Evolutionary conservation across 345 rosid species (phyloP), one percentile per base, ranked within the genome.

Genomic region (Noccaea caerulescens): DNA sequence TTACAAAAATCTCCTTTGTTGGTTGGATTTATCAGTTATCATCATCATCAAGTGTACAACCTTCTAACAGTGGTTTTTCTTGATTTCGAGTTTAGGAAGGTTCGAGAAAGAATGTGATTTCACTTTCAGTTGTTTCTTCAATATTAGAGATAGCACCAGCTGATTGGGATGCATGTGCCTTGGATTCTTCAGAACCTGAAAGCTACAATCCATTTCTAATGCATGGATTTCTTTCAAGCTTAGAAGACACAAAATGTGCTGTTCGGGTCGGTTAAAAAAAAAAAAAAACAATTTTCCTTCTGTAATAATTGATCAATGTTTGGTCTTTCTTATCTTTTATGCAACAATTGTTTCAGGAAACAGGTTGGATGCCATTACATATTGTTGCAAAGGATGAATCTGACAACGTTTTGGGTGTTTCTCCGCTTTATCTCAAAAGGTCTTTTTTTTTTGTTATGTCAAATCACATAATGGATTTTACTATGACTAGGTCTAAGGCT

Each of bases 371-470:
- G 72, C 97, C 98, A 1, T 72, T 88, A 46, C 97, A 93, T 67
- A 76, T 93, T 46, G 78, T 91, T 82, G 96, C 96, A 7, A 86
- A 83, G 78, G 98, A 93, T 81, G 90, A 86, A 53, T 57, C 70
- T 79, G 84, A 60, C 37, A 80, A 72, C 74, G 71, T 93, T 75
- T 68, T 93, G 78, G 98, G 92, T 39, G 96, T 91, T 70, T 93
- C 84, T 53, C 97, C 97, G 6, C 97, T 93, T 36, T 93, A 93
- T 83, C 92, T 93, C 61, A 93, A 91, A 84, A 93, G 97, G 98
- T 93, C 74, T 70, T 39, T 0, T 57, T 72, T 56, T n/a, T 27
- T 27, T 3, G 30, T 27, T 27, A 27, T 3, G 30, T 27, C 30
- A 27, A 27, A 27, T 27, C 30, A 27, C 30, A 27, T 27, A 27